Evolutionary conservation across 495 filamentous ascomycete genomes (phyloP).

Genomic region (Pseudoneurospora amorphoporcata): DNA sequence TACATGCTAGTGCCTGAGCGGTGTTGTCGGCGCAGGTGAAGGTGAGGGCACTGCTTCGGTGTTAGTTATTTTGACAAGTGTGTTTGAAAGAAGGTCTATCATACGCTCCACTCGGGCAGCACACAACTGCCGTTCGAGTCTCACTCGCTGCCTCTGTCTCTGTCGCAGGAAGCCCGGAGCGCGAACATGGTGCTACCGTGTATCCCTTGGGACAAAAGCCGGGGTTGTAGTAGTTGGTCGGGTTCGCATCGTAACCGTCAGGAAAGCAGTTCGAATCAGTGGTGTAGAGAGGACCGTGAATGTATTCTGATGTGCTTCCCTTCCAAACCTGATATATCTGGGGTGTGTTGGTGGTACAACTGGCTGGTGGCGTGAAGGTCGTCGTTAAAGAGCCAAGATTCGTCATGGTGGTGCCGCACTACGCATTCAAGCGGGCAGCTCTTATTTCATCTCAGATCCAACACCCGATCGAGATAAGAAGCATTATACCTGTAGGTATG

Average conservation of each 20-base stretch:
- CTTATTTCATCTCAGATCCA: background rate
- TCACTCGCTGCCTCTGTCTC: background rate
- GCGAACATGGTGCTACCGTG: slow-evolving; percentile 19
- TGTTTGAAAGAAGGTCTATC: background rate
- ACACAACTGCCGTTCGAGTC: slow-evolving; percentile 18
- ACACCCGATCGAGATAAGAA: background rate
- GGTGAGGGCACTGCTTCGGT: slow-evolving; percentile 3
- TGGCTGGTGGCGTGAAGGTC: slow-evolving; percentile 17
- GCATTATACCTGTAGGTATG: background rate
- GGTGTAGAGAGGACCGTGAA: slow-evolving; percentile 20
- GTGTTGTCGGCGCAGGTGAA: slow-evolving; percentile 13
- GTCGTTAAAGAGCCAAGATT: slow-evolving; percentile 24
- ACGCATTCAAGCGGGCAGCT: slow-evolving; percentile 4
- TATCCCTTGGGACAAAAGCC: slow-evolving; percentile 22
- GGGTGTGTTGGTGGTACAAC: slow-evolving; percentile 14
- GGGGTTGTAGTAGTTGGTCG: slow-evolving; percentile 24
- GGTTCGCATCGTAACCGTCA: slow-evolving; percentile 16
- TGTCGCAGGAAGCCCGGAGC: background rate
- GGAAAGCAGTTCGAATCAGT: slow-evolving; percentile 17
- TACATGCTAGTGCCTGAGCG: slow-evolving; percentile 12
- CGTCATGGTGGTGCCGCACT: slow-evolving; percentile 18
- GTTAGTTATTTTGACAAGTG: background rate
- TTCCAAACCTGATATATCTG: slow-evolving; percentile 18
- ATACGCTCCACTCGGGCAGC: slow-evolving; percentile 19
- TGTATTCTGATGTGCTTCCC: slow-evolving; percentile 6